Base-by-base conservation (phyloP, 148 eudicot genomes). In the Cornus controversa region DNA sequence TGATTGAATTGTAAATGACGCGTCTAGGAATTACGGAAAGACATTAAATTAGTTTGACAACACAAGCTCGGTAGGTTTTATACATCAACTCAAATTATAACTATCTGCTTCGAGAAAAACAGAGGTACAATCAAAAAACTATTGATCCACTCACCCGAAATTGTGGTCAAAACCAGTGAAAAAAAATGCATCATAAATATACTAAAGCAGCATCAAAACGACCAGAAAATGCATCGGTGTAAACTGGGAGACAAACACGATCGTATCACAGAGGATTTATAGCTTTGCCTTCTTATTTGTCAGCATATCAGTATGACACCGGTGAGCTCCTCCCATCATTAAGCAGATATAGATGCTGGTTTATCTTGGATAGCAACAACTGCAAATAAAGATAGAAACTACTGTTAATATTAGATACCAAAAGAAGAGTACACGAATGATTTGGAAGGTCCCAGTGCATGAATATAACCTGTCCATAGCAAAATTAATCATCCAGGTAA, bases 401-500 rank as follows among this genome's bases (percentile, higher is more conserved):
- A 18, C 24, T 18, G 23, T 60, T 4, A 60, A 20, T 60, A 7
- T 60, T 22, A 18, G 23, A 7, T 22, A 4, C 25, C 64, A 60
- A 20, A 60, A 14, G 22, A 60, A 14, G 24, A 18, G 64, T 4
- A 15, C 64, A 60, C 25, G 15, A 60, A 60, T n/a, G 23, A 60
- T 22, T 14, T 60, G 64, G 28, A 22, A 77, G 24, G 13, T 70
- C n/a, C 4, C 22, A 70, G 25, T 16, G 20, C 47, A 36, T 13
- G 47, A 77, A 26, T 68, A 79, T 16, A 54, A 86, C 90, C 90
- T 82, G 76, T 75, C 13, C 34, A 76, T 20, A 34, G 64, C 37
- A 62, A 53, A 62, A 23, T 91, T 76, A 94, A 63, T 90, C 97
- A 78, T 93, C 97, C 75, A 95, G 85, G 79, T 95, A 93, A 83